phyloP scores from a whole-genome alignment of 768 basidiomycete genomes.

The Crepidotus variabilis region DNA sequence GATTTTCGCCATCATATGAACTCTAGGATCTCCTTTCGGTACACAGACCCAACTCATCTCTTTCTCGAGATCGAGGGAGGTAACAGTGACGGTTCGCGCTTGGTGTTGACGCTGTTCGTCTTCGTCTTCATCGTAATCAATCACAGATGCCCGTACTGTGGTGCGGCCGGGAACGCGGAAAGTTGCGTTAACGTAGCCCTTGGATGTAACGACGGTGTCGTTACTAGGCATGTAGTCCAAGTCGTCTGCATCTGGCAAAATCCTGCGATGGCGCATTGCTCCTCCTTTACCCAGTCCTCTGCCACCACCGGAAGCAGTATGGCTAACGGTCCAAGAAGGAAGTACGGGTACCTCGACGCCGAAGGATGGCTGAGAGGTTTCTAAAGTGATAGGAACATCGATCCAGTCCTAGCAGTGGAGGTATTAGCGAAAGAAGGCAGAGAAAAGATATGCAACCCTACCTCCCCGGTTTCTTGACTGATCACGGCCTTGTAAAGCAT shows the following conservation, averaged over 20 bases:
- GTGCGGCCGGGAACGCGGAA: constrained; percentile 29
- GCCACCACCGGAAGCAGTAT: background rate
- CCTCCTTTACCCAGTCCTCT: background rate
- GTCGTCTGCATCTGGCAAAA: constrained; percentile 5
- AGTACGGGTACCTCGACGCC: constrained; percentile 26
- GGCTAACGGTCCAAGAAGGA: constrained; percentile 19
- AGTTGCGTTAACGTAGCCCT: constrained; percentile 28
- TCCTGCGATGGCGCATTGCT: constrained; percentile 1
- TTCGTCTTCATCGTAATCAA: background rate
- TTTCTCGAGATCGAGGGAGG: constrained; percentile 25
- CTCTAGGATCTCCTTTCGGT: constrained; percentile 28
- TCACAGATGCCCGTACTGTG: constrained; percentile 19
- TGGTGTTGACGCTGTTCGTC: constrained; percentile 16
- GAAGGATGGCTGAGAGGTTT: constrained; percentile 31
- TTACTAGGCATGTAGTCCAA: background rate
- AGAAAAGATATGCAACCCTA: constrained; percentile 12
- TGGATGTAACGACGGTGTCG: constrained; percentile 15
- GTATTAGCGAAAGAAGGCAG: constrained; percentile 11
- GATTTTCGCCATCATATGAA: constrained; percentile 33
- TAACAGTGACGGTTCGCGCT: constrained; percentile 29
- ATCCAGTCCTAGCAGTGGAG: constrained; percentile 25
- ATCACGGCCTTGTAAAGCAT: constrained; percentile 37
- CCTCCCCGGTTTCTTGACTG: constrained; percentile 37
- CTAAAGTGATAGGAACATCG: constrained; percentile 29
- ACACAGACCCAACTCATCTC: constrained; percentile 31